phyloP scores from a whole-genome alignment of 805 yeast genomes.

The Lipomyces yamadae region DNA sequence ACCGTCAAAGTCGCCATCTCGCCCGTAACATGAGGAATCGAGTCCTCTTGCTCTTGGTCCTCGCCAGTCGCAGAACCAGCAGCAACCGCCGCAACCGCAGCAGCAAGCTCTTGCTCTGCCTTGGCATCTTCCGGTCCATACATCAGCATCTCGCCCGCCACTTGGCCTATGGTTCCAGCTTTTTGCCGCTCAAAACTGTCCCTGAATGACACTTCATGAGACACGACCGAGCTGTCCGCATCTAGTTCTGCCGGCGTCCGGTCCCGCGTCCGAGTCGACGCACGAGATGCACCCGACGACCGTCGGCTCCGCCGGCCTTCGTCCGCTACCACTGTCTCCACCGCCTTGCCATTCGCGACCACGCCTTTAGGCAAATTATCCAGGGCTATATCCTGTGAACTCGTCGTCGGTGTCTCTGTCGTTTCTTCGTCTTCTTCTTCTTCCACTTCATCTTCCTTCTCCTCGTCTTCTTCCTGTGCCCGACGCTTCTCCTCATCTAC shows the following conservation, averaged over 20 bases:
- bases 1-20: not conserved
- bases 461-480: slow-evolving; percentile 14
- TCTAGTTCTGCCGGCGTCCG: slow-evolving; percentile 7
- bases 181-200: slow-evolving; percentile 16
- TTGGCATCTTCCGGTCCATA: slow-evolving; percentile 5
- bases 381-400: slow-evolving; percentile 14
- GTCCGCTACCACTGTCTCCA: not conserved
- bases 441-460: not conserved
- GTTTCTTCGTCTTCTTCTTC: slow-evolving; percentile 3
- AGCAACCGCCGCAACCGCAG: slow-evolving; percentile 8
- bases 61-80: not conserved
- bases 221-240: slow-evolving; percentile 10
- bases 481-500: slow-evolving; percentile 14
- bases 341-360: slow-evolving; percentile 1
- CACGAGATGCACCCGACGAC: not conserved
- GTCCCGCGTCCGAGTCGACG: slow-evolving; percentile 5
- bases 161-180: not conserved
- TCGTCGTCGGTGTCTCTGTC: slow-evolving; percentile 13
- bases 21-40: not conserved
- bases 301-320: slow-evolving; percentile 7
- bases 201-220: slow-evolving; percentile 18
- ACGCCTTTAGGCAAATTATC: slow-evolving; percentile 1
- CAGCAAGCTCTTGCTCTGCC: slow-evolving; percentile 3
- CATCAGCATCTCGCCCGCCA: slow-evolving; percentile 5
- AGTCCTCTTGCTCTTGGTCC: slow-evolving; percentile 3